Conservation (phyloP, 345 rosid species). For the Schrenkiella parvula region DNA sequence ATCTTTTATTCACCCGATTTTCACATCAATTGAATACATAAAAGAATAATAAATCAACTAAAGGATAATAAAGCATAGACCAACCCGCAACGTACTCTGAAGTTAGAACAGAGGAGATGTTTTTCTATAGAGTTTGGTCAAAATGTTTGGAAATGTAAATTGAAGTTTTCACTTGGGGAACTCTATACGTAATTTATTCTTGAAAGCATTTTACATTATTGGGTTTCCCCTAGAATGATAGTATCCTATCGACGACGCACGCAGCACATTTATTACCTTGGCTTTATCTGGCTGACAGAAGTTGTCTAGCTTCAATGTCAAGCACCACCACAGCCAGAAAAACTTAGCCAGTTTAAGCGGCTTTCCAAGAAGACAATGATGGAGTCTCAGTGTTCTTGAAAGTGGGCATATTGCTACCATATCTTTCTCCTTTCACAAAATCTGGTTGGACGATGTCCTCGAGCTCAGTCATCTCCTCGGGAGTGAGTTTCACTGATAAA, state of each 20-base stretch:
- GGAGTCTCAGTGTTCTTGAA: conserved; percentile 43
- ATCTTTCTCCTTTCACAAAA: conserved; percentile 45
- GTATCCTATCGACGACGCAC: not conserved
- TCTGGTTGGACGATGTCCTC: conserved; percentile 40
- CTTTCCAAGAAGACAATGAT: conserved; percentile 53
- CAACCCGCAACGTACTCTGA: too few relatives aligned
- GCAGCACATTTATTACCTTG: not conserved
- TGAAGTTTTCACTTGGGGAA: conserved; percentile 28
- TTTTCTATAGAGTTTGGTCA: not conserved
- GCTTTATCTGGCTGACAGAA: not conserved
- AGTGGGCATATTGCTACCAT: not conserved
- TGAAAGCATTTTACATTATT: not conserved
- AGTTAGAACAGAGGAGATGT: not conserved
- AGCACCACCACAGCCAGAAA: not conserved
- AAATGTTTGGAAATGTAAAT: not conserved
- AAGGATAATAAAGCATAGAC: too few relatives aligned
- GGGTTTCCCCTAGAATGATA: not conserved
- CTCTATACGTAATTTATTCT: not conserved
- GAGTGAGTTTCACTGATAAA: conserved; percentile 50
- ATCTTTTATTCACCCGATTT: too few relatives aligned
- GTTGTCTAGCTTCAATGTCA: conserved; percentile 4
- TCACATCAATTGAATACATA: too few relatives aligned
- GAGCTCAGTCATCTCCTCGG: conserved; percentile 51
- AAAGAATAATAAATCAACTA: too few relatives aligned
- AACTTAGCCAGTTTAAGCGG: not conserved